Percentiles rank a stretch among this genome's conserved stretches.
phyloP scores from a whole-genome alignment of 306 rosid species.

The Begonia masoniana region DNA sequence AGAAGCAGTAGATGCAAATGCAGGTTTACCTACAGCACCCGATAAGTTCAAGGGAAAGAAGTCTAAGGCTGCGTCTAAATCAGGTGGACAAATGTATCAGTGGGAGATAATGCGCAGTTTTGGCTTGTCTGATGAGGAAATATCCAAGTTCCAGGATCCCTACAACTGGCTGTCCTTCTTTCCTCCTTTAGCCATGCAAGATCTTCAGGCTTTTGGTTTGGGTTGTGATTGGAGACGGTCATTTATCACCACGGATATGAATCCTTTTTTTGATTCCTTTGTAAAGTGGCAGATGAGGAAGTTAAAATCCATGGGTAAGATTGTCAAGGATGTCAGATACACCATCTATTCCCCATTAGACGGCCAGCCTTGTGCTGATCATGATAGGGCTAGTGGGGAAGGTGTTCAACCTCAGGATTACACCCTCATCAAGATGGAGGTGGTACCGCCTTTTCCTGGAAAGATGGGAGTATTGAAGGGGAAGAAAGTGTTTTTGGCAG shows the following conservation, averaged over 20 bases:
- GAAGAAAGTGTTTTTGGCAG: conserved; percentile 61
- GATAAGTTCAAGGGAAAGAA: conserved; percentile 82
- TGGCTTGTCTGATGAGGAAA: conserved; percentile 65
- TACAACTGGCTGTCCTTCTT: conserved; percentile 72
- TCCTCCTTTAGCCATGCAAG: conserved; percentile 85
- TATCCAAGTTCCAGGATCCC: conserved; percentile 66
- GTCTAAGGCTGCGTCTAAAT: conserved; percentile 65
- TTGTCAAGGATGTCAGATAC: conserved; percentile 89
- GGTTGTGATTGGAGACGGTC: conserved; percentile 96
- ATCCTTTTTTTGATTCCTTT: conserved; percentile 68
- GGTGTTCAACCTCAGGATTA: conserved; percentile 98
- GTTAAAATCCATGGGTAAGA: conserved; percentile 65
- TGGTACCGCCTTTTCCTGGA: conserved; percentile 50
- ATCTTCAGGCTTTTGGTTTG: conserved; percentile 80
- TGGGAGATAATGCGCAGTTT: conserved; percentile 96
- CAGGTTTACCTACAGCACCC: conserved; percentile 23
- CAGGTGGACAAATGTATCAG: conserved; percentile 59
- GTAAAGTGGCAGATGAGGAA: conserved; percentile 96
- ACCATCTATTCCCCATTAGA: conserved; percentile 75
- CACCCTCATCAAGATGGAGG: conserved; percentile 82
- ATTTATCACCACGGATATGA: conserved; percentile 66
- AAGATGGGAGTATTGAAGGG: conserved; percentile 63
- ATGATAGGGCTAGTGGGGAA: conserved; percentile 89
- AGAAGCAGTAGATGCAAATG: conserved; percentile 20
- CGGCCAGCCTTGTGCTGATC: conserved; percentile 98